Base-by-base conservation (phyloP, 208 protist species). In the Leptomonas seymouri region DNA sequence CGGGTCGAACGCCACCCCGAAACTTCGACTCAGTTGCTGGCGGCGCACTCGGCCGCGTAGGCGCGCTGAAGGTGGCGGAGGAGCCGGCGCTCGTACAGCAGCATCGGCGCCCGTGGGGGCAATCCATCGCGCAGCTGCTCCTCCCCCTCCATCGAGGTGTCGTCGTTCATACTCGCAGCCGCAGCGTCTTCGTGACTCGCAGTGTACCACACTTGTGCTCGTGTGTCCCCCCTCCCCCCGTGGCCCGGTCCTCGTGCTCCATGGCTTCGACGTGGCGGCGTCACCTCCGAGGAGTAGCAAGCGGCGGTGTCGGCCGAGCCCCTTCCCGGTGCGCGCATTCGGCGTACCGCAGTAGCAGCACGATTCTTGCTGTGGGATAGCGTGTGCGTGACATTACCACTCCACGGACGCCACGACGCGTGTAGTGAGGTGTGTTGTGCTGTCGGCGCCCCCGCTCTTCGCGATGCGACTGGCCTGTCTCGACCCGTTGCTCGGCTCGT, bases 31-130 rank as follows among this genome's bases (percentile, higher is more conserved):
- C 34, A 39, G 34, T 39, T 39, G 34, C 34, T 9, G 34, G 34
- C 7, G 34, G 9, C 34, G 9, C 34, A 9, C 36, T 63, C 70
- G 14, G 45, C 21, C 0, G 48, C 23, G 62, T 70, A 69, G 28
- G 70, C 70, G 31, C 49, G 70, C 14, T 76, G 70, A 34, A 76
- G 62, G 27, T 39, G 27, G 0, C 62, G 54, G 0, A 57, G 42
- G 5, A 76, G 62, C 18, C 62, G 70, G 12, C 70, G 61, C 48
- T 76, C 70, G 39, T 65, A 76, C 11, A 76, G 62, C 9, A 62
- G 69, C 21, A 76, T 59, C 49, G 46, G 27, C 39, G 50, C 49
- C 11, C 49, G 28, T 15, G 42, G 31, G n/a, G 51, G 3, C 23
- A 27, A 8, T 27, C 34, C 7, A 48, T 15, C 44, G 44, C 11